Percentiles rank a stretch among this genome's conserved stretches.
Conservation (phyloP, 83 land plant genomes). For the Diphasiastrum complanatum region DNA sequence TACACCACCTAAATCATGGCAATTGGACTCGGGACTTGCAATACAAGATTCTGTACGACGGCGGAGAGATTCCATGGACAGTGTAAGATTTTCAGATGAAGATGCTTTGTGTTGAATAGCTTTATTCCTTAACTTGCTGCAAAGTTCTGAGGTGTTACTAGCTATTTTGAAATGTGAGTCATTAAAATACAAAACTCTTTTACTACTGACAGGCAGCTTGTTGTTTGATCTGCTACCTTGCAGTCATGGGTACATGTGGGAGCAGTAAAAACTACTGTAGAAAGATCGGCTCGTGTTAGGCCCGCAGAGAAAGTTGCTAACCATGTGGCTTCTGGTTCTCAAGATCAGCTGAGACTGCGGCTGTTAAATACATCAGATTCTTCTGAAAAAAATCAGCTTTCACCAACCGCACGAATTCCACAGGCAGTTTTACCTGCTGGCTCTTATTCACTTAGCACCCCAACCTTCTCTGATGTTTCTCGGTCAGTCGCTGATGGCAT, state of each 20-base stretch:
- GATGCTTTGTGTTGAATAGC: not conserved
- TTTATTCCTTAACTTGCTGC: not conserved
- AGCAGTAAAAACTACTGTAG: slow-evolving; percentile 12
- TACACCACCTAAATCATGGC: slow-evolving; percentile 5
- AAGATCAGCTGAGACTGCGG: too few relatives aligned
- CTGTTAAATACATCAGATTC: too few relatives aligned
- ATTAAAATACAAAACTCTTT: not conserved
- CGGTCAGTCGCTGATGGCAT: too few relatives aligned
- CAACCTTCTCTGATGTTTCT: too few relatives aligned
- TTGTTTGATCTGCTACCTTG: not conserved
- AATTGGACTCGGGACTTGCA: slow-evolving; percentile 21
- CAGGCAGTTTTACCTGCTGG: too few relatives aligned
- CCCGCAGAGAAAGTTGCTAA: too few relatives aligned
- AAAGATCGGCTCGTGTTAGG: too few relatives aligned
- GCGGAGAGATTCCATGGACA: slow-evolving; percentile 39
- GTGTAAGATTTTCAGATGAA: slow-evolving; percentile 11
- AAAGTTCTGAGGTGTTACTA: not conserved
- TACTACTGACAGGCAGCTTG: not conserved
- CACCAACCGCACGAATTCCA: too few relatives aligned
- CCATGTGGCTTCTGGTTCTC: too few relatives aligned
- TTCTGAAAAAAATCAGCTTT: too few relatives aligned
- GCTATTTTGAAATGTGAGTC: too few relatives aligned
- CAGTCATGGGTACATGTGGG: slow-evolving; percentile 19
- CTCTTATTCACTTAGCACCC: too few relatives aligned
- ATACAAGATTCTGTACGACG: slow-evolving; percentile 25